A percentile compares a stretch with the other conserved stretches of the same genome.
Conservation (phyloP, 768 basidiomycete species). For the Austroboletus festivus region DNA sequence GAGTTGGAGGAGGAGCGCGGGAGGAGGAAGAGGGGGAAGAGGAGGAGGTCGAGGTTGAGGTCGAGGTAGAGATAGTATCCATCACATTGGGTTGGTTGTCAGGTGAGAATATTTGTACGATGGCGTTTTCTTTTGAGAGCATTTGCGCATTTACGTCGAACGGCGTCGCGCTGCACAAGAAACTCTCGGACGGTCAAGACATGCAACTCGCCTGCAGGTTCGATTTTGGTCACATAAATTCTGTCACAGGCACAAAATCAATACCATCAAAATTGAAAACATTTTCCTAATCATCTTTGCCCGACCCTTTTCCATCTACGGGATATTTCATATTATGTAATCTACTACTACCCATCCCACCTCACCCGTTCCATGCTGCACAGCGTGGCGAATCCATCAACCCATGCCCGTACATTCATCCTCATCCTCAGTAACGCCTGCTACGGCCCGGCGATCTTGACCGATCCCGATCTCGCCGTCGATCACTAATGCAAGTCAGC, state of each 20-base stretch:
- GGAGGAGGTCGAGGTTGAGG: too few relatives aligned
- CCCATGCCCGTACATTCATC: conserved; percentile 1
- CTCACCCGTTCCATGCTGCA: conserved; percentile 30
- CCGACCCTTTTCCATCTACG: conserved; percentile 12
- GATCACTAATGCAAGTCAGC: conserved; percentile 45
- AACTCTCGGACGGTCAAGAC: conserved; percentile 15
- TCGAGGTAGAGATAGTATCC: too few relatives aligned
- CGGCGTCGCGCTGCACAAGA: neutral
- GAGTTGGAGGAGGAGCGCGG: too few relatives aligned
- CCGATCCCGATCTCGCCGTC: conserved; percentile 69
- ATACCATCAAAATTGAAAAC: conserved; percentile 28
- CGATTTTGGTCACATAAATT: conserved; percentile 27
- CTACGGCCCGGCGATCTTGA: conserved; percentile 65
- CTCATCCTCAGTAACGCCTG: conserved; percentile 46
- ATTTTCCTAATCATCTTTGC: conserved; percentile 24
- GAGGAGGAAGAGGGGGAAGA: too few relatives aligned
- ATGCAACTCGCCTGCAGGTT: conserved; percentile 19
- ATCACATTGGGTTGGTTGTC: too few relatives aligned
- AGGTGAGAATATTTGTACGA: too few relatives aligned
- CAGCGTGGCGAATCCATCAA: conserved; percentile 8
- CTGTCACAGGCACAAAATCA: conserved; percentile 36
- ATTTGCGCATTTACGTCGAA: neutral
- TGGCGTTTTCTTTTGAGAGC: too few relatives aligned
- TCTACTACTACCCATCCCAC: conserved; percentile 1
- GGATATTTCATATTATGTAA: conserved; percentile 13